Percentiles rank a stretch among this genome's conserved stretches.
phyloP scores from a whole-genome alignment of 208 protist species.

The Leishmania tropica region DNA sequence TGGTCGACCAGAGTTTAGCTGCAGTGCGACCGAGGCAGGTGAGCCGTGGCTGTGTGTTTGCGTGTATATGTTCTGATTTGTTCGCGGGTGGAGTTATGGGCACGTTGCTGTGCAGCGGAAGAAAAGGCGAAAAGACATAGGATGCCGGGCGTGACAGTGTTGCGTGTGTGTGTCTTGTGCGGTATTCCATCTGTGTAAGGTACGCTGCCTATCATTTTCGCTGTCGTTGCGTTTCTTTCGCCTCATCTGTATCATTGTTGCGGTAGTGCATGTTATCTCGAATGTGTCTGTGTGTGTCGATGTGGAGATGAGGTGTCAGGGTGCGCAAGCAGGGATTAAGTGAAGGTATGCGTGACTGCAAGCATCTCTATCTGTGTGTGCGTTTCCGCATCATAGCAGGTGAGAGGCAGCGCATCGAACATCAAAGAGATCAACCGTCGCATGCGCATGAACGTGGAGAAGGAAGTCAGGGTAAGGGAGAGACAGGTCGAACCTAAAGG shows the following conservation, averaged over 20 bases:
- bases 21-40: background rate
- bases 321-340: too few relatives aligned
- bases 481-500: background rate
- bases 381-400: background rate
- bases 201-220: too few relatives aligned
- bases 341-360: too few relatives aligned
- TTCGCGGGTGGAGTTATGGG: background rate
- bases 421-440: background rate
- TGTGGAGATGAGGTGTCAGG: too few relatives aligned
- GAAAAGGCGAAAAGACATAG: background rate
- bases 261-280: too few relatives aligned
- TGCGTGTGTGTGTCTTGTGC: too few relatives aligned
- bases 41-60: background rate
- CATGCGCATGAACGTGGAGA: background rate
- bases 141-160: too few relatives aligned
- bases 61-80: background rate
- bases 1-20: background rate
- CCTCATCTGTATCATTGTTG: too few relatives aligned
- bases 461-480: background rate
- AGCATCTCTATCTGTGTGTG: background rate
- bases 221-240: too few relatives aligned
- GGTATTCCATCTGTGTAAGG: too few relatives aligned
- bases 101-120: background rate
- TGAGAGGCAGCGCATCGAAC: background rate
- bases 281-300: too few relatives aligned